Evolutionary conservation across 768 basidiomycete genomes (phyloP), one percentile per base, ranked within the genome.

Genomic region (Steccherinum ochraceum): DNA sequence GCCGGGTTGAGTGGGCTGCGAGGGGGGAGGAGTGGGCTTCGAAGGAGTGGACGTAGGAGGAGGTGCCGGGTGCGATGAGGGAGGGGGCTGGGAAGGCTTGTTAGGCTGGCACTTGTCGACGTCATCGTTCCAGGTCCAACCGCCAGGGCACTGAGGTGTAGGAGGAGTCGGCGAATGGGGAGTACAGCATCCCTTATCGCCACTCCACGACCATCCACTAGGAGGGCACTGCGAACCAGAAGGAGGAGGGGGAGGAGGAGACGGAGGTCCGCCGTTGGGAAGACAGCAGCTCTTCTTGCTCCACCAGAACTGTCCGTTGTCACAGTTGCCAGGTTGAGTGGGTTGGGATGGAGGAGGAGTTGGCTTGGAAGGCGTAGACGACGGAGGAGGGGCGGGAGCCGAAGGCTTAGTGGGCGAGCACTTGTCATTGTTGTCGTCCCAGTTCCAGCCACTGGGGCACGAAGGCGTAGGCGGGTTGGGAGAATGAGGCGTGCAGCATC

Each of bases 301-400:
- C 30, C 30, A 67, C 71, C 65, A 70, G 56, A 71, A 72, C 52
- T 70, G 61, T 26, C 27, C 35, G 23, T 52, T 48, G 26, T 41
- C 2, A 40, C 56, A 59, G 21, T 46, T 21, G 41, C 42, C 26
- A n/a, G n/a, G n/a, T n/a, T n/a, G n/a, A n/a, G n/a, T n/a, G 30
- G 30, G 30, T 7, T 7, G 16, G 7, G 30, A 35, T 16, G 30
- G 7, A 20, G 48, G 26, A 21, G 43, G 40, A n/a, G 48, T 10
- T 13, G 48, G 21, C 10, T 19, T 51, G 3, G 50, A 23, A 12
- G 52, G 49, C n/a, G 46, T 3, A 4, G 48, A 27, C 19, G 43
- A 45, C 30, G 30, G 19, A 13, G 46, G 10, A 53, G 12, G 19
- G 19, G 13, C 19, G 5, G 45, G 43, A 27, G 19, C 24, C 12